Percentiles rank a stretch among this genome's conserved stretches.
Evolutionary conservation across 495 filamentous ascomycete species (phyloP).

Genomic region (Aspergillus carlsbadensis): DNA sequence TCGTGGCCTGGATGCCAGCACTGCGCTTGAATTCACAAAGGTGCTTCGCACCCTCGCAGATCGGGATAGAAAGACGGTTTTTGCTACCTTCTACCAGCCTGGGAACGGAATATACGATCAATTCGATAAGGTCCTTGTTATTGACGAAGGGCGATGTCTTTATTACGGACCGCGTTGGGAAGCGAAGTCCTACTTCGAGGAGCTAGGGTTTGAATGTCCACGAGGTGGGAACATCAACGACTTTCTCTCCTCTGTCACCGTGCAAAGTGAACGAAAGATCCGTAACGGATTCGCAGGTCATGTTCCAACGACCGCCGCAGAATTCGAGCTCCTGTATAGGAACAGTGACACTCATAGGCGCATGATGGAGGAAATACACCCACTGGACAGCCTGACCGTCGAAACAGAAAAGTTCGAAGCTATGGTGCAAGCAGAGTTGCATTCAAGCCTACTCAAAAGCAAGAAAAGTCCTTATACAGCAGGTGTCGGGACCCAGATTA

Average conservation of each 20-base stretch:
- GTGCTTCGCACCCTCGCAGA: conserved; percentile 66
- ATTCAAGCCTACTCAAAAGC: too few relatives aligned
- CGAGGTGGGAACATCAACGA: conserved; percentile 71
- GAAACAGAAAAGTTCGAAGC: too few relatives aligned
- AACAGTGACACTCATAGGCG: too few relatives aligned
- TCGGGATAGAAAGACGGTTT: conserved; percentile 61
- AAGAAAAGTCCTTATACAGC: too few relatives aligned
- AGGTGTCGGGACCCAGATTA: conserved; percentile 46
- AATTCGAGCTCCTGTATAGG: conserved; percentile 68
- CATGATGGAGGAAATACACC: too few relatives aligned
- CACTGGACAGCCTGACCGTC: too few relatives aligned
- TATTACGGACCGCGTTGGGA: conserved; percentile 65
- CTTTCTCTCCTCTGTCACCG: conserved; percentile 77
- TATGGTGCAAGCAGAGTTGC: too few relatives aligned
- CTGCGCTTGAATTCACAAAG: conserved; percentile 72
- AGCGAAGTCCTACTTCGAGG: conserved; percentile 66
- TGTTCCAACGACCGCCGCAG: conserved; percentile 69
- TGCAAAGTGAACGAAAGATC: conserved; percentile 62
- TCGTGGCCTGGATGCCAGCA: conserved; percentile 75
- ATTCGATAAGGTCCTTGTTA: conserved; percentile 76
- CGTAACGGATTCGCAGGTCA: conserved; percentile 62
- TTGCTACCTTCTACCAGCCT: conserved; percentile 81
- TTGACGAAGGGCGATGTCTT: conserved; percentile 78
- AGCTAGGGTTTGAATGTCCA: conserved; percentile 71
- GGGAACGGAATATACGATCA: conserved; percentile 71